These are phyloP conservation scores for Pseudogymnoascus sp. DNA, from an alignment of 2,329 filamentous ascomycete genomes.

Conservation along the genomic window DNA sequence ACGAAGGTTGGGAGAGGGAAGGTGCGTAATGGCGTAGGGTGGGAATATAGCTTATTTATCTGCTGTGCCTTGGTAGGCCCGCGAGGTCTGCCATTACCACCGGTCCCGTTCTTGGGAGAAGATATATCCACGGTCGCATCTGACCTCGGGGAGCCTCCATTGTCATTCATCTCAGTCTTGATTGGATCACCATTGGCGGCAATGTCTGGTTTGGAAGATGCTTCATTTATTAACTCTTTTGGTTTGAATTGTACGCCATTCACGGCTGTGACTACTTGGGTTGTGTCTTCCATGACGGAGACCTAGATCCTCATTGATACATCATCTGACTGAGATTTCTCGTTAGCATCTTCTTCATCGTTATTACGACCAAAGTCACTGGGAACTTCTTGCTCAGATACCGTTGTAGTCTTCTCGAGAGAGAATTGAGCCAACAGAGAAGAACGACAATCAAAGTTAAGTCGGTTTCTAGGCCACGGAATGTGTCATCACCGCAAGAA, in stretches of 20 bases:
- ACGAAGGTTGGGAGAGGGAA: slow-evolving; percentile 83
- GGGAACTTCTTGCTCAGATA: slow-evolving; percentile 63
- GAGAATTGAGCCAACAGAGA: slow-evolving; percentile 59
- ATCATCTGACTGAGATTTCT: slow-evolving; percentile 2
- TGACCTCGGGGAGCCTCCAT: neutral
- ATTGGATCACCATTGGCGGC: slow-evolving; percentile 4
- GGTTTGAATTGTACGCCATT: slow-evolving; percentile 8
- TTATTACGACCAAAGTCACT: neutral
- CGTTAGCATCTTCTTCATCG: slow-evolving; percentile 21
- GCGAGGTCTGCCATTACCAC: slow-evolving; percentile 13
- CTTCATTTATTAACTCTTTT: slow-evolving; percentile 8
- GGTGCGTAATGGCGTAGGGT: slow-evolving; percentile 70
- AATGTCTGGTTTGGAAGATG: slow-evolving; percentile 3
- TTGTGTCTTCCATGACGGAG: slow-evolving; percentile 12
- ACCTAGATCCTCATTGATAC: slow-evolving; percentile 1
- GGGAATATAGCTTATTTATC: slow-evolving; percentile 67
- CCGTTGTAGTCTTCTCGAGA: slow-evolving; percentile 76
- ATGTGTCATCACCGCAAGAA: slow-evolving; percentile 52
- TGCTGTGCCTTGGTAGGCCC: slow-evolving; percentile 31
- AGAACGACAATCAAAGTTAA: slow-evolving; percentile 44
- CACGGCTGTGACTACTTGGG: slow-evolving; percentile 8
- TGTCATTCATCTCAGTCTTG: slow-evolving; percentile 1
- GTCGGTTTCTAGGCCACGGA: slow-evolving; percentile 45
- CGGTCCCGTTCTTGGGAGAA: neutral
- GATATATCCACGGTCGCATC: slow-evolving; percentile 1